Conservation (phyloP, 495 filamentous ascomycete genomes). For the Letharia lupina region DNA sequence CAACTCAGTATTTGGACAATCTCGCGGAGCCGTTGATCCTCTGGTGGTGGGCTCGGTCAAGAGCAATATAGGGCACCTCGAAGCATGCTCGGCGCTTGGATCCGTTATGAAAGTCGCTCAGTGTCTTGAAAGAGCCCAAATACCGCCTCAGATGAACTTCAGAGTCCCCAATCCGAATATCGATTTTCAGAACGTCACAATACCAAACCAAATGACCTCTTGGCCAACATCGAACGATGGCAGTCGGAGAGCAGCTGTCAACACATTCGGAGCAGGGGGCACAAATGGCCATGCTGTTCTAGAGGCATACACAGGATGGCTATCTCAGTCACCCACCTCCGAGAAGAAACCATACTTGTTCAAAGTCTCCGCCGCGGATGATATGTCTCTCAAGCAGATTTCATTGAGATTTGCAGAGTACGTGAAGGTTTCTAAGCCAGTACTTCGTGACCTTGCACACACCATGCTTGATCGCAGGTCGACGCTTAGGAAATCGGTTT, state of each 20-base stretch:
- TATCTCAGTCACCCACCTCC: background rate
- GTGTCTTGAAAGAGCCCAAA: slow-evolving; percentile 46
- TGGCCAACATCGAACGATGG: slow-evolving; percentile 23
- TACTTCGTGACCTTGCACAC: slow-evolving; percentile 31
- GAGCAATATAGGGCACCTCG: slow-evolving; percentile 42
- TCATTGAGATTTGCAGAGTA: slow-evolving; percentile 14
- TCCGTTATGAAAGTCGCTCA: slow-evolving; percentile 48
- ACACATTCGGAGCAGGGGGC: slow-evolving; percentile 32
- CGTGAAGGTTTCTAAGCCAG: slow-evolving; percentile 11
- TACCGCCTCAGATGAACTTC: slow-evolving; percentile 34
- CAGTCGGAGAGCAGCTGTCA: slow-evolving; percentile 22
- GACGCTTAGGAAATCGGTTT: slow-evolving; percentile 3
- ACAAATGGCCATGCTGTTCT: slow-evolving; percentile 30
- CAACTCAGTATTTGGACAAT: slow-evolving; percentile 24
- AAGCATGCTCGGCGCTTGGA: slow-evolving; percentile 30
- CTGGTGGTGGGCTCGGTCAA: slow-evolving; percentile 18
- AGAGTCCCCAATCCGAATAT: slow-evolving; percentile 21
- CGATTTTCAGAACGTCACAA: slow-evolving; percentile 19
- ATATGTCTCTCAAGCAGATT: background rate
- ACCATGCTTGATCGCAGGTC: slow-evolving; percentile 31
- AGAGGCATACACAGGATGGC: slow-evolving; percentile 5
- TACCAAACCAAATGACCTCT: slow-evolving; percentile 9
- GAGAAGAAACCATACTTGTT: slow-evolving; percentile 14
- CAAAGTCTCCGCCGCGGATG: slow-evolving; percentile 18
- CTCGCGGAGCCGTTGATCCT: slow-evolving; percentile 9